Conservation (phyloP, 2,329 filamentous ascomycete genomes). For the Ophiosphaerella herpotricha region DNA sequence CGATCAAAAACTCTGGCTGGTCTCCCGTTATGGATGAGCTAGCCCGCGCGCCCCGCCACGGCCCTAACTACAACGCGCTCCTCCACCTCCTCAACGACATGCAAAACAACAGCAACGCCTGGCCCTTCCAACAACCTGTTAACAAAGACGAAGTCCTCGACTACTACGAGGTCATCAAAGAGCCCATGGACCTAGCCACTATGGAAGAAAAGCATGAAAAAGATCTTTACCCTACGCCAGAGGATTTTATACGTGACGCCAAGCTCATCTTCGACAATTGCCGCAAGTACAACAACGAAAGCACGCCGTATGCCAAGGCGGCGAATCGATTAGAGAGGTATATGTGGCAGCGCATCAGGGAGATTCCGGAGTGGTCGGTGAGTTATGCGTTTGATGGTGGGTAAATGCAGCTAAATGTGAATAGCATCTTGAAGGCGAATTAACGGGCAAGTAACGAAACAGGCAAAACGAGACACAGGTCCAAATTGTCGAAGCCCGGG, state of each 20-base stretch:
- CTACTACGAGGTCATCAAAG: conserved; percentile 97
- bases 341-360: conserved; percentile 92
- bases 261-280: conserved; percentile 93
- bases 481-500: too few species aligned
- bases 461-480: too few species aligned
- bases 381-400: conserved; percentile 8
- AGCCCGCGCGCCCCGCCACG: conserved; percentile 90
- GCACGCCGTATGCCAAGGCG: conserved; percentile 90
- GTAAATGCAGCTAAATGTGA: too few species aligned
- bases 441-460: conserved; percentile 28
- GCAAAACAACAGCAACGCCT: conserved; percentile 89
- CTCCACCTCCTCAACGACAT: conserved; percentile 91
- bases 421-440: conserved; percentile 39
- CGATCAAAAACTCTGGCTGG: conserved; percentile 91
- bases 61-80: conserved; percentile 93
- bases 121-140: conserved; percentile 93
- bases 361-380: conserved; percentile 82
- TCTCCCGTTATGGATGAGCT: conserved; percentile 97
- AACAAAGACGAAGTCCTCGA: conserved; percentile 97
- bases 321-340: conserved; percentile 92
- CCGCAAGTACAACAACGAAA: conserved; percentile 94
- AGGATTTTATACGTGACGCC: conserved; percentile 90
- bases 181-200: conserved; percentile 93
- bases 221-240: conserved; percentile 86
- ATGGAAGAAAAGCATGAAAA: conserved; percentile 97